Percentiles rank a stretch among this genome's conserved stretches.
Conservation (phyloP, 257 asterid genomes). For the Scutellaria galericulata region DNA sequence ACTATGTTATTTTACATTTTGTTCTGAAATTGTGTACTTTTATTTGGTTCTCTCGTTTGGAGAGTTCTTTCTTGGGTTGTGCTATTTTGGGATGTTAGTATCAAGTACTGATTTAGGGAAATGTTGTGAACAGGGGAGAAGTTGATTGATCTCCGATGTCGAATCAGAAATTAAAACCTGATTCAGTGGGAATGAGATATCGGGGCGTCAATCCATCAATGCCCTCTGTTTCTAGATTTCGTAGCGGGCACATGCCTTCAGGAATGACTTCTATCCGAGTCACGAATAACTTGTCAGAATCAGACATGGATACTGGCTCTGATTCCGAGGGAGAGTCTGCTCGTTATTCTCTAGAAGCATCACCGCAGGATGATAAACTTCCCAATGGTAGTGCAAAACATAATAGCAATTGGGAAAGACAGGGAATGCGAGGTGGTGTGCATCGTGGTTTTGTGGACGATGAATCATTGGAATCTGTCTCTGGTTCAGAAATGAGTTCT, state of each 20-base stretch:
- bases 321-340: conserved; percentile 71
- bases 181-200: conserved; percentile 49
- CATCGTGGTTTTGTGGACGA: conserved; percentile 39
- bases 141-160: conserved; percentile 48
- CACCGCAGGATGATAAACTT: conserved; percentile 82
- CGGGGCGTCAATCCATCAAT: conserved; percentile 49
- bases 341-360: conserved; percentile 67
- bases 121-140: conserved; percentile 27
- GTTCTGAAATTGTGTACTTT: not conserved
- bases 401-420: conserved; percentile 28
- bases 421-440: conserved; percentile 38
- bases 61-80: not conserved
- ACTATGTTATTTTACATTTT: conserved; percentile 17
- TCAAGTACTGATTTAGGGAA: conserved; percentile 20
- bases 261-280: conserved; percentile 45
- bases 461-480: conserved; percentile 45
- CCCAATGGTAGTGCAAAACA: conserved; percentile 43
- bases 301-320: conserved; percentile 73
- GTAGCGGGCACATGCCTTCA: conserved; percentile 70
- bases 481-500: conserved; percentile 50
- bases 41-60: not conserved
- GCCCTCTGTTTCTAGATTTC: conserved; percentile 61
- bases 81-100: not conserved
- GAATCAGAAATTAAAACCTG: conserved; percentile 50
- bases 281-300: conserved; percentile 43